phyloP scores from a whole-genome alignment of 2,329 filamentous ascomycete species.

The Coniella vitis region DNA sequence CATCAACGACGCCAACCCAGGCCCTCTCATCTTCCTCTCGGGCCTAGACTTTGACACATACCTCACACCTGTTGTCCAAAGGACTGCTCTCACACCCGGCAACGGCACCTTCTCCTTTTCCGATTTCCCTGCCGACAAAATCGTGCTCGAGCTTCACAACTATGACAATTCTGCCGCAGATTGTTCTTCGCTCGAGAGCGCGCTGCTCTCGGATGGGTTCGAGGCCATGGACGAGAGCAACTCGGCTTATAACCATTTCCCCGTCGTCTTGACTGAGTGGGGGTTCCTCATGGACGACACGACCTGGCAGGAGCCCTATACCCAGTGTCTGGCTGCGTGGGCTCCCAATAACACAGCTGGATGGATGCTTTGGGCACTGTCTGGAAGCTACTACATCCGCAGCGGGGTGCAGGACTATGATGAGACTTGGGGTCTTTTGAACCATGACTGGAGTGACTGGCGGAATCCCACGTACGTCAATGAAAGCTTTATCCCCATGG shows the following conservation, averaged over 20 bases:
- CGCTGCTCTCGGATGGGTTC: constrained; percentile 38
- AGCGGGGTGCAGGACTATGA: constrained; percentile 47
- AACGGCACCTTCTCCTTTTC: constrained; percentile 29
- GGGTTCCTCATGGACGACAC: constrained; percentile 42
- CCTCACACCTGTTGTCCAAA: constrained; percentile 35
- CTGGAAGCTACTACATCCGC: constrained; percentile 52
- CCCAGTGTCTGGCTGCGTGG: constrained; percentile 43
- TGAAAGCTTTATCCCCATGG: constrained; percentile 33
- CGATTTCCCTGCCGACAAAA: constrained; percentile 36
- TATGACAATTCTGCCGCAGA: constrained; percentile 36
- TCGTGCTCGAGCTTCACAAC: constrained; percentile 44
- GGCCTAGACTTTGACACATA: constrained; percentile 43
- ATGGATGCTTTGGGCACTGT: constrained; percentile 54
- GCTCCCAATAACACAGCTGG: constrained; percentile 42
- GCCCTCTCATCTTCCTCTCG: constrained; percentile 42
- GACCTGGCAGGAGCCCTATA: constrained; percentile 42
- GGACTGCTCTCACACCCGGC: constrained; percentile 33
- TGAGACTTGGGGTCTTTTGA: constrained; percentile 50
- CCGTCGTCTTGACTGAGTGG: constrained; percentile 47
- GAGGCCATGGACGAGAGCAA: constrained; percentile 28
- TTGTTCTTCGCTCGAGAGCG: constrained; percentile 33
- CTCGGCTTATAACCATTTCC: constrained; percentile 31
- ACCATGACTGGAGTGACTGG: constrained; percentile 48
- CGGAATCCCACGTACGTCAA: constrained; percentile 36
- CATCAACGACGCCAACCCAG: constrained; percentile 37